Base-by-base conservation (phyloP, 108 stramenopile genomes). In the Conticribra weissflogii region DNA sequence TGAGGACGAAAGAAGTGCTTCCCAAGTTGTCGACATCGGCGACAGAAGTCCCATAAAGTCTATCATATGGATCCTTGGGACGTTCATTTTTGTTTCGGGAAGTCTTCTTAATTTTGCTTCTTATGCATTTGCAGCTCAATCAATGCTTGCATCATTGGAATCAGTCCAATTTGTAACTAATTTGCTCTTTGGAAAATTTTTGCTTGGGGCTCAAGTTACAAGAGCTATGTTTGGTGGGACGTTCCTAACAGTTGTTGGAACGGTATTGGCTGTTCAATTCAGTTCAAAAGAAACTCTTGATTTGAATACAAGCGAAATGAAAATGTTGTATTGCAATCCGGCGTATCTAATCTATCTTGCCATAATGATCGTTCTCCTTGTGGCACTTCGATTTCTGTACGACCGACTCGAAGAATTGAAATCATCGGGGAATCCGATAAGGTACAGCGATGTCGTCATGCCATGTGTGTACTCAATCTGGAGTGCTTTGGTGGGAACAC, bases 81-180 rank as follows among this genome's bases (percentile, higher is more conserved):
- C 86, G 0, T 25, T 67, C 33, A 76, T 86, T 25, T 76, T 91
- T 33, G 76, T 88, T 3, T 24, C 74, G 18, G 90, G 90, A 7
- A 81, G 83, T 51, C 45, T 91, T 31, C 66, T 89, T 3, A 89
- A 86, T 36, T 91, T 91, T 60, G 88, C 75, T 41, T 85, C 85
- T 2, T 85, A 84, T 59, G 84, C 84, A 22, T 88, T 87, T 69
- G 88, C 88, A 0, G 84, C 88, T 33, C 86, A 87, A 61, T 82
- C 81, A 23, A 64, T 89, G 62, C 76, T 91, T 29, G 90, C 90
- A 29, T 75, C 84, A 14, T 68, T 91, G 31, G 90, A 88, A 28
- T 85, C 85, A 22, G 74, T 89, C 25, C 90, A 91, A 69, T 91
- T 91, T 34, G 79, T 91, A 22, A 89, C 84, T 1, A 91, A 91